A percentile compares a stretch with the other conserved stretches of the same genome.
Evolutionary conservation across 257 asterid genomes (phyloP).

Genomic region (Solanum arcanum): DNA sequence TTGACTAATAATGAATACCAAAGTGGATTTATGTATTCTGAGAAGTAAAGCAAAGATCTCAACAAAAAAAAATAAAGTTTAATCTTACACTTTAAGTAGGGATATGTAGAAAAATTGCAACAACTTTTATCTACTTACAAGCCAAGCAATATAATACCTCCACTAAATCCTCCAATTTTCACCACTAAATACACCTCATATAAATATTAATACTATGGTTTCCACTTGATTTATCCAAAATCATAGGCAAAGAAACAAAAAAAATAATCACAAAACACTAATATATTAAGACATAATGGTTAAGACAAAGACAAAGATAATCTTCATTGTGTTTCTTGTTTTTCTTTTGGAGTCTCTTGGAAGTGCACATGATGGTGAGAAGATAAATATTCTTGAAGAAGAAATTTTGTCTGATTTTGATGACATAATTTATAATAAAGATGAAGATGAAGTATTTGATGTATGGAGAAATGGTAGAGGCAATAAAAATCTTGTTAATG

Average conservation of each 20-base stretch:
- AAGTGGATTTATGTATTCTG: slow-evolving; percentile 30
- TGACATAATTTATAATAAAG: background rate
- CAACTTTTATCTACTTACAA: slow-evolving; percentile 53
- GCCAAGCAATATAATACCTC: slow-evolving; percentile 57
- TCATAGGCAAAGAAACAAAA: slow-evolving; percentile 6
- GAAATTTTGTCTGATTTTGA: background rate
- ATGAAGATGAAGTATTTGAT: slow-evolving; percentile 30
- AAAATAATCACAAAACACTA: background rate
- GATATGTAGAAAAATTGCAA: slow-evolving; percentile 27
- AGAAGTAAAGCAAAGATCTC: slow-evolving; percentile 81
- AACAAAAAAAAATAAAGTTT: background rate
- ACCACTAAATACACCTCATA: slow-evolving; percentile 26
- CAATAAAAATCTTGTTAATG: slow-evolving; percentile 53
- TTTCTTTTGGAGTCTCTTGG: slow-evolving; percentile 21
- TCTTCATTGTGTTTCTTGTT: slow-evolving; percentile 34
- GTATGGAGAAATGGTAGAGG: slow-evolving; percentile 10
- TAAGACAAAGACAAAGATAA: slow-evolving; percentile 10
- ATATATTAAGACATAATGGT: slow-evolving; percentile 30
- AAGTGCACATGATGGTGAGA: slow-evolving; percentile 2
- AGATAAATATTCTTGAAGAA: background rate
- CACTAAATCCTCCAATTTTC: slow-evolving; percentile 24
- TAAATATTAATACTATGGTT: slow-evolving; percentile 29
- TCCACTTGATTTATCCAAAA: slow-evolving; percentile 29
- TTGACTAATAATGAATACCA: slow-evolving; percentile 17
- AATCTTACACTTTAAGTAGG: slow-evolving; percentile 72